Percentiles rank a stretch among this genome's conserved stretches.
Conservation (phyloP, 2,329 filamentous ascomycete species). For the Fusarium torulosum region DNA sequence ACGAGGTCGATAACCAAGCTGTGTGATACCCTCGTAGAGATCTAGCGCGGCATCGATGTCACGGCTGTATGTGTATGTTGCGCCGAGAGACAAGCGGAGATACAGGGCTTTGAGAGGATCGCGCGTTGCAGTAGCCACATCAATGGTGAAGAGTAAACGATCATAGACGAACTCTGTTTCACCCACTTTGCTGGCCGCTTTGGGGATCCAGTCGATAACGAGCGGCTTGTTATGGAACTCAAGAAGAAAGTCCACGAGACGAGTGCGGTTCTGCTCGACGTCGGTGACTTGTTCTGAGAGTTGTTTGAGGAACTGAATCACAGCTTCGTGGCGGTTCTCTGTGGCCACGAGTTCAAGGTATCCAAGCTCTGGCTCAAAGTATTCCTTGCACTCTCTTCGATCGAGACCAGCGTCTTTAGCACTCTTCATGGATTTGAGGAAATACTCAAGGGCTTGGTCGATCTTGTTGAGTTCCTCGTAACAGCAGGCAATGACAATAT, state of each 20-base stretch:
- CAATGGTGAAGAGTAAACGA: conserved; percentile 51
- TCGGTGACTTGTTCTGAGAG: conserved; percentile 49
- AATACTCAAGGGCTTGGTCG: conserved; percentile 54
- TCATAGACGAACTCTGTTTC: conserved; percentile 50
- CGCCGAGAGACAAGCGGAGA: conserved; percentile 54
- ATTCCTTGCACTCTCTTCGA: conserved; percentile 49
- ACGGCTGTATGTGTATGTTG: conserved; percentile 53
- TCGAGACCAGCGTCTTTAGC: conserved; percentile 46
- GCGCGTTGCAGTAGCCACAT: conserved; percentile 51
- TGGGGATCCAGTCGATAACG: conserved; percentile 57
- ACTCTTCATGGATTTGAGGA: conserved; percentile 53
- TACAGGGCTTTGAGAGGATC: conserved; percentile 55
- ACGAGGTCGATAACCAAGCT: conserved; percentile 55
- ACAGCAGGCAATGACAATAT: conserved; percentile 55
- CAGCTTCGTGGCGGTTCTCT: conserved; percentile 53
- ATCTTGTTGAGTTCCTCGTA: conserved; percentile 51
- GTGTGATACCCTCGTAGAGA: conserved; percentile 54
- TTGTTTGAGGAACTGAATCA: conserved; percentile 53
- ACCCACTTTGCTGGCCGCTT: conserved; percentile 54
- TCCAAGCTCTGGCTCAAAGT: conserved; percentile 55
- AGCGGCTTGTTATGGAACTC: conserved; percentile 52
- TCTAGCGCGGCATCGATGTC: conserved; percentile 53
- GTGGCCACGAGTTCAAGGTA: conserved; percentile 55
- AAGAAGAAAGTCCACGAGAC: conserved; percentile 54
- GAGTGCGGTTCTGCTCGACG: conserved; percentile 43